Evolutionary conservation across 2,329 filamentous ascomycete genomes (phyloP).

Genomic region (Sporothrix phasma): DNA sequence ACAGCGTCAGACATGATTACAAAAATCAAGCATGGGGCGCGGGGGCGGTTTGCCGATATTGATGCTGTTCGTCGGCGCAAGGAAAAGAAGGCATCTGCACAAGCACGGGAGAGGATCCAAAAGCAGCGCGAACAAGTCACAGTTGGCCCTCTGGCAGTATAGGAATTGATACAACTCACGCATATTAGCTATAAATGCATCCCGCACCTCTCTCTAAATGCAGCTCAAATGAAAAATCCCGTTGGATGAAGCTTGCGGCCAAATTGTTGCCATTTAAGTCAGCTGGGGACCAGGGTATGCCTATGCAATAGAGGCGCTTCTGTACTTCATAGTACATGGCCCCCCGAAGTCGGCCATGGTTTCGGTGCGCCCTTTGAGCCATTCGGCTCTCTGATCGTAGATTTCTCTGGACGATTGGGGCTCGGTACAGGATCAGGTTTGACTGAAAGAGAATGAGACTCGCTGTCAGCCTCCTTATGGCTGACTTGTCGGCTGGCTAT

Average conservation of each 20-base stretch:
- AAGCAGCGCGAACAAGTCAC: slow-evolving; percentile 41
- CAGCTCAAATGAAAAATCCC: not conserved
- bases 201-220: not conserved
- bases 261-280: not conserved
- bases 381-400: not conserved
- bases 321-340: not conserved
- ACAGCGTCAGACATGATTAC: slow-evolving; percentile 85
- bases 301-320: not conserved
- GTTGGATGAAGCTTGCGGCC: not conserved
- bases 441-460: not conserved
- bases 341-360: not conserved
- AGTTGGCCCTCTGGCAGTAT: slow-evolving; percentile 41
- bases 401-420: not conserved
- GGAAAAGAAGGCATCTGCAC: slow-evolving; percentile 28
- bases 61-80: slow-evolving; percentile 43
- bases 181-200: not conserved
- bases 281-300: not conserved
- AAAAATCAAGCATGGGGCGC: slow-evolving; percentile 76
- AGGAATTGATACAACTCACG: not conserved
- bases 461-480: not conserved
- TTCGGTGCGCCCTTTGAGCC: not conserved
- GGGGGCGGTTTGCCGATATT: slow-evolving; percentile 47
- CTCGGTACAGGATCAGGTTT: not conserved
- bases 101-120: slow-evolving; percentile 32
- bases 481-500: not conserved